Evolutionary conservation across 495 filamentous ascomycete genomes (phyloP).

Genomic region (Antarctomyces pellizariae): DNA sequence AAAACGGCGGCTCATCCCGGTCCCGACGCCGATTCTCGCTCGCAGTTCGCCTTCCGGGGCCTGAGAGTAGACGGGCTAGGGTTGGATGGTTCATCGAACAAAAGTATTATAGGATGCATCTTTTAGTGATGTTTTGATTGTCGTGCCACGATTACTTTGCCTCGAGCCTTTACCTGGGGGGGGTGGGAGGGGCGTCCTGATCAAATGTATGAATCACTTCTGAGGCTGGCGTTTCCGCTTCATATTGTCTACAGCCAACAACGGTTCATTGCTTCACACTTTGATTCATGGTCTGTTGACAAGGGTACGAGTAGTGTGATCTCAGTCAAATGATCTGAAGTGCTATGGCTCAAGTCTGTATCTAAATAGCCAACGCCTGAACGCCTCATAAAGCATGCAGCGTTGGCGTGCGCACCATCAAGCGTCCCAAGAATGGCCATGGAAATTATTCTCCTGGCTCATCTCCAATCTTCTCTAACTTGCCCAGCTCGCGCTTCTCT

Average conservation of each 20-base stretch:
- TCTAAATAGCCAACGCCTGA: constrained; percentile 7
- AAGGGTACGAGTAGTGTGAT: too few relatives aligned
- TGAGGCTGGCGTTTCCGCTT: background rate
- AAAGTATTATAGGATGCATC: background rate
- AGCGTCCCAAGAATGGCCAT: background rate
- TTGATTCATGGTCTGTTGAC: too few relatives aligned
- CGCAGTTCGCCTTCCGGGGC: constrained; percentile 14
- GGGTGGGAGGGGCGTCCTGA: background rate
- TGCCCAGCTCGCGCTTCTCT: constrained; percentile 78
- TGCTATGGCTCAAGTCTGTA: background rate
- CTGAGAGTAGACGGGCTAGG: constrained; percentile 8
- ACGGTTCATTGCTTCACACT: background rate
- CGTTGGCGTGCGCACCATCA: background rate
- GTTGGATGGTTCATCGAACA: constrained; percentile 8
- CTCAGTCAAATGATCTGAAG: too few relatives aligned
- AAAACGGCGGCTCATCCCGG: constrained; percentile 6
- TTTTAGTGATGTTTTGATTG: background rate
- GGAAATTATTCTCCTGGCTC: constrained; percentile 32
- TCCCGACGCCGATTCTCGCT: constrained; percentile 6
- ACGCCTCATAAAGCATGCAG: background rate
- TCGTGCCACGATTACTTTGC: background rate
- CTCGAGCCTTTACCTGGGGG: background rate
- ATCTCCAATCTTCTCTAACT: constrained; percentile 86
- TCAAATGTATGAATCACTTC: background rate
- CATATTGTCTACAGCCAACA: constrained; percentile 1